These are phyloP conservation scores for Lotus japonicus DNA, from an alignment of 306 rosid species.

Conservation along the genomic window DNA sequence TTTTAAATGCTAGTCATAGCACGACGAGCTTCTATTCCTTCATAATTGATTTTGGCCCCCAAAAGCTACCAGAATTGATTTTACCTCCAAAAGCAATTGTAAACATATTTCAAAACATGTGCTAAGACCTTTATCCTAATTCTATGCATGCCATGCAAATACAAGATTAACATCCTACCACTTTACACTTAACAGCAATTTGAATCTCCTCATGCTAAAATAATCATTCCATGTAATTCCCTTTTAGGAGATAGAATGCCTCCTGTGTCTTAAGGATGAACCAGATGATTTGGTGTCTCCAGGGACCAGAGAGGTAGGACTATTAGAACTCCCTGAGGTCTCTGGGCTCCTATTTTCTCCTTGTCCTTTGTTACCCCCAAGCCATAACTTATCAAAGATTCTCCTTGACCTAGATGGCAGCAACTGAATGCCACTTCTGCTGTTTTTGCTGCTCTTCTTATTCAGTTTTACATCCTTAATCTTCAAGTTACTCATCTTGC, in stretches of 20 bases:
- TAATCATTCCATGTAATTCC: not conserved
- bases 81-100: no score
- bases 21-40: no score
- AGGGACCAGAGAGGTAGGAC: constrained; percentile 74
- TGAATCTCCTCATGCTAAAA: constrained; percentile 13
- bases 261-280: constrained; percentile 71
- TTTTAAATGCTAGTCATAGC: constrained; percentile 11
- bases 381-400: constrained; percentile 81
- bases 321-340: constrained; percentile 90
- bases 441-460: constrained; percentile 73
- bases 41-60: no score
- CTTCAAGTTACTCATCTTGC: constrained; percentile 46
- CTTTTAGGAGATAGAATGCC: constrained; percentile 79
- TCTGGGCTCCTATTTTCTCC: constrained; percentile 79
- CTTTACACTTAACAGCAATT: constrained; percentile 45
- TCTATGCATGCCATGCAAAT: constrained; percentile 23
- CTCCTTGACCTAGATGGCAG: constrained; percentile 87
- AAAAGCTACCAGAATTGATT: no score
- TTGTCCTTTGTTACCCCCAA: constrained; percentile 60
- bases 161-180: constrained; percentile 38
- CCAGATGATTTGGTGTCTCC: constrained; percentile 70
- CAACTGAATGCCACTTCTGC: constrained; percentile 70
- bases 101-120: no score
- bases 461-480: constrained; percentile 42
- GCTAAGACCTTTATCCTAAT: constrained; percentile 16